Base-by-base conservation (phyloP, 352 stramenopile genomes). In the Pythium oligandrum region DNA sequence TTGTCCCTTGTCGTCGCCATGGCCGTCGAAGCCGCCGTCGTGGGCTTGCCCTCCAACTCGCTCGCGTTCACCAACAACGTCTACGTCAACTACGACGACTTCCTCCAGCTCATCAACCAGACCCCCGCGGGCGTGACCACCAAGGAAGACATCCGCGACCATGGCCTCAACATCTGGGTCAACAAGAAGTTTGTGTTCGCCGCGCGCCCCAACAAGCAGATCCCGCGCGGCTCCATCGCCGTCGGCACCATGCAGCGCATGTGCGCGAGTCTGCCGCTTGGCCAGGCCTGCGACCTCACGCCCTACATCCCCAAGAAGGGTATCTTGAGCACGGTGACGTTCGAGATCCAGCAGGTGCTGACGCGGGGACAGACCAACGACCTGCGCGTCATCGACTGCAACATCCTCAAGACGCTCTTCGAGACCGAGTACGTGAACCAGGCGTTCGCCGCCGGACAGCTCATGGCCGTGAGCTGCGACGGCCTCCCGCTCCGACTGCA, bases 1-100 rank as follows among this genome's bases (percentile, higher is more conserved):
- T 26, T 26, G 17, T 26, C 17, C 17, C 17, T 26, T 26, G 17
- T 26, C 17, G 17, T 26, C 36, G 64, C 12, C 17, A 89, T 89
- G 78, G 49, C 71, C 57, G 62, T 89, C 58, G 75, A 86, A 56
- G 71, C 62, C 34, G 59, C 71, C 3, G 79, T 90, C n/a, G 73
- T 80, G 53, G 70, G 70, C 1, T 71, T 94, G 11, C 79, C 83
- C 32, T 73, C 64, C 66, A 91, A 94, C 59, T 86, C 81, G 38
- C 70, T 88, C 11, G 83, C 79, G 51, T 90, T 88, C 66, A 90
- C 79, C 51, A 94, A 94, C 71, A 76, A 78, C 63, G 64, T 94
- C 11, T 94, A 93, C 51, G 66, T 91, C 35, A 70, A 86, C 59
- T 50, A 74, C 40, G 75, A 92, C 26, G 81, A 91, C 57, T 92